Base-by-base conservation (phyloP, 164 flowering plant species). In the Piper longum region DNA sequence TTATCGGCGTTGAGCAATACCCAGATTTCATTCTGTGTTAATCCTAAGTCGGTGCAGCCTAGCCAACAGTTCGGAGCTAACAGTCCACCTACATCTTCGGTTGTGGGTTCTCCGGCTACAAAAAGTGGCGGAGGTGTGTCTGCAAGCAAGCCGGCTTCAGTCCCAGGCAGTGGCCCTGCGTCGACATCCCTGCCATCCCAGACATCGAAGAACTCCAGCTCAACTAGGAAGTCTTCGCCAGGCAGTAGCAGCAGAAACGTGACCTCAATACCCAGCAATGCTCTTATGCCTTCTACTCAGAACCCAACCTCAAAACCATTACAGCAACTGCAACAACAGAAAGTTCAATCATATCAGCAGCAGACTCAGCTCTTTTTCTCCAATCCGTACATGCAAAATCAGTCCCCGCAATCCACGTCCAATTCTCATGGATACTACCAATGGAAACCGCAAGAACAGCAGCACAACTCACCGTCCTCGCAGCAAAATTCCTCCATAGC, bases 1-100 rank as follows among this genome's bases (percentile, higher is more conserved):
- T 14, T 44, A 16, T 42, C 70, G 7, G 16, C 66, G 8, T 7
- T 63, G 4, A 16, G 68, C 52, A 87, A 81, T 45, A 78, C 90
- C 4, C 96, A 90, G 62, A 87, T 90, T 62, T 90, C 96, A 2
- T 90, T 90, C 74, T 85, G 86, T 14, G 72, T 76, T 4, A 90
- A 72, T 65, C 41, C 81, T 9, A 90, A 83, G 68, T 51, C 85
- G 52, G 62, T 77, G 11, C 55, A 79, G 1, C 26, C 41, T 7
- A 79, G 76, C 54, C 88, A 80, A 66, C 83, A 60, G 56, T 66
- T 61, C 62, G 69, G 82, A 0, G 68, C 56, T 40, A 68, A 64
- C 48, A 78, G 67, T 64, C 88, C 80, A 64, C 65, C 88, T 7
- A 78, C 41, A 41, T 19, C 82, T 54, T 80, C 95, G 41, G 69